A percentile compares a stretch with the other conserved stretches of the same genome.
Conservation (phyloP, 2,329 filamentous ascomycete species). For the Fusarium duplospermum region DNA sequence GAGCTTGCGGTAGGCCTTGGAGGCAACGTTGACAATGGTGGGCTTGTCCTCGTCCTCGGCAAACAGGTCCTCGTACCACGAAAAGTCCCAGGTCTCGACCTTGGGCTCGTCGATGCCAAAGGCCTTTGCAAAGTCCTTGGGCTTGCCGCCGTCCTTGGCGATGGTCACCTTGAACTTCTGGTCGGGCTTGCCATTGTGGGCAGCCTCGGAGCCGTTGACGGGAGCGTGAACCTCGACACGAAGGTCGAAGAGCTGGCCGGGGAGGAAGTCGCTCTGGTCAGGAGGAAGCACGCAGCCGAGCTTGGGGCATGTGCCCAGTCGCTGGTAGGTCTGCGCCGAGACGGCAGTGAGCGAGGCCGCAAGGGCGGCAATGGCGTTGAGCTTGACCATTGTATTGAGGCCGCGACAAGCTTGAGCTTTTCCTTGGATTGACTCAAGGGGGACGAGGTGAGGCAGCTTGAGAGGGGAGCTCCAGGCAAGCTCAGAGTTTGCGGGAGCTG, state of each 20-base stretch:
- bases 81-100: slow-evolving; percentile 84
- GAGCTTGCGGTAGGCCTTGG: slow-evolving; percentile 81
- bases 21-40: slow-evolving; percentile 81
- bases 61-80: slow-evolving; percentile 88
- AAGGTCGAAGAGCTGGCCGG: slow-evolving; percentile 86
- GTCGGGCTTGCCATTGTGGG: slow-evolving; percentile 74
- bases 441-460: slow-evolving; percentile 32
- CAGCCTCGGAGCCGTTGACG: slow-evolving; percentile 84
- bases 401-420: slow-evolving; percentile 5
- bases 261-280: slow-evolving; percentile 81
- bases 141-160: slow-evolving; percentile 67
- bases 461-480: slow-evolving; percentile 15
- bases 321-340: slow-evolving; percentile 69
- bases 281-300: slow-evolving; percentile 71
- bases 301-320: slow-evolving; percentile 68
- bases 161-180: slow-evolving; percentile 82
- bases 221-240: slow-evolving; percentile 86
- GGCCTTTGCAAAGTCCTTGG: slow-evolving; percentile 70
- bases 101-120: slow-evolving; percentile 77
- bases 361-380: slow-evolving; percentile 50
- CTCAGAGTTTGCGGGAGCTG: slow-evolving; percentile 19
- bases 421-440: slow-evolving; percentile 9
- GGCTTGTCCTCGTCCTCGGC: slow-evolving; percentile 76
- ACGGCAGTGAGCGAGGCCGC: slow-evolving; percentile 53
- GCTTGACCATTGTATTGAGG: slow-evolving; percentile 48